Evolutionary conservation across 768 basidiomycete species (phyloP).

Genomic region (Guyanaporus albipodus): DNA sequence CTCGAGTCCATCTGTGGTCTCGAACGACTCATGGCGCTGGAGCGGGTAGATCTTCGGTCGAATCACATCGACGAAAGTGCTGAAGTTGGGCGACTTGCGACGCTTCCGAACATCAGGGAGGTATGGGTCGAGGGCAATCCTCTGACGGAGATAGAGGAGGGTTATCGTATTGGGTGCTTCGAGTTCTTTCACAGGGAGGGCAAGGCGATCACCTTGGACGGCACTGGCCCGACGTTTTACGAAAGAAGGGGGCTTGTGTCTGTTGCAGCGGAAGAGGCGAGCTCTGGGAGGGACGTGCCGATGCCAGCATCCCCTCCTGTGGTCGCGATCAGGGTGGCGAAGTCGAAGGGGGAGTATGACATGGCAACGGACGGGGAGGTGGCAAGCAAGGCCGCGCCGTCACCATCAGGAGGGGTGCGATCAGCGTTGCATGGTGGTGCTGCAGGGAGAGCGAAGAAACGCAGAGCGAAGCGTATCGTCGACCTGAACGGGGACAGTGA

Average conservation of each 20-base stretch:
- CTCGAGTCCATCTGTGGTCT: slow-evolving; percentile 94
- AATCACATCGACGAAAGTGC: slow-evolving; percentile 80
- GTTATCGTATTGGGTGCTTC: slow-evolving; percentile 76
- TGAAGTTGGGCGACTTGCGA: slow-evolving; percentile 80
- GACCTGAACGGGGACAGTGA: slow-evolving; percentile 57
- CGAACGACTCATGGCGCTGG: slow-evolving; percentile 81
- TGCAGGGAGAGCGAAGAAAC: slow-evolving; percentile 45
- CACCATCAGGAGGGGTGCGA: slow-evolving; percentile 37
- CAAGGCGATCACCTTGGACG: slow-evolving; percentile 75
- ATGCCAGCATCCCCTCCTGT: slow-evolving; percentile 56
- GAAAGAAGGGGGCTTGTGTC: slow-evolving; percentile 59
- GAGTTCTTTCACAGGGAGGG: slow-evolving; percentile 82
- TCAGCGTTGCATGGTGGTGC: slow-evolving; percentile 43
- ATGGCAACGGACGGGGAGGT: slow-evolving; percentile 19
- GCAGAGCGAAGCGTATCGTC: slow-evolving; percentile 74
- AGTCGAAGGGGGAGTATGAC: slow-evolving; percentile 11
- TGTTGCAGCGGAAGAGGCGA: slow-evolving; percentile 49
- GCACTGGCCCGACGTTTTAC: slow-evolving; percentile 61
- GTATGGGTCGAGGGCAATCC: slow-evolving; percentile 87
- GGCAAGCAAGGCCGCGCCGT: slow-evolving; percentile 21
- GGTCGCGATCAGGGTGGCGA: slow-evolving; percentile 49
- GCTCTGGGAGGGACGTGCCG: slow-evolving; percentile 44
- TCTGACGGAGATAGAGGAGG: slow-evolving; percentile 62
- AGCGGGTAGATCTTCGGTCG: slow-evolving; percentile 77
- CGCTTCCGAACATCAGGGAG: slow-evolving; percentile 73